These are phyloP conservation scores for Hyaloperonospora brassicae DNA, from an alignment of 352 stramenopile species.

Conservation along the genomic window DNA sequence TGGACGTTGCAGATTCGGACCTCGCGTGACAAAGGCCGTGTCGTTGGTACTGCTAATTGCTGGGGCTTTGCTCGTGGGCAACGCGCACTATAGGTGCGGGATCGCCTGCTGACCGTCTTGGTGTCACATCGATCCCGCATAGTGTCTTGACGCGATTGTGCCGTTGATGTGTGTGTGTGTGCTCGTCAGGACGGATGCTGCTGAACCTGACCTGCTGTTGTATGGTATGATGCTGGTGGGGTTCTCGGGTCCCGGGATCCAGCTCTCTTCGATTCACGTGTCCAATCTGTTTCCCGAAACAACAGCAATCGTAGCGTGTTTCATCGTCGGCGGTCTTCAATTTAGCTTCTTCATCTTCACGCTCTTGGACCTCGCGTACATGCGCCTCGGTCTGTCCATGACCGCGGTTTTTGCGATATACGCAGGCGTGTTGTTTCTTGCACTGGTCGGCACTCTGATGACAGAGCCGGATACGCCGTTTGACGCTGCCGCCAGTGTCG, in stretches of 20 bases:
- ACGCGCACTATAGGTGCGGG: constrained; percentile 31
- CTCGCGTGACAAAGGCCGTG: constrained; percentile 45
- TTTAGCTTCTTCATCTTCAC: constrained; percentile 72
- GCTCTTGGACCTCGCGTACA: constrained; percentile 48
- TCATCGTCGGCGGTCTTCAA: constrained; percentile 62
- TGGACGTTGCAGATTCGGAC: constrained; percentile 31
- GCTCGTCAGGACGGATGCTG: constrained; percentile 15
- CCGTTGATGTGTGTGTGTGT: not conserved
- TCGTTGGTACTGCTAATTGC: constrained; percentile 40
- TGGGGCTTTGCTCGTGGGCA: constrained; percentile 43
- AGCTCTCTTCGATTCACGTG: constrained; percentile 64
- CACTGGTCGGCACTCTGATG: constrained; percentile 41
- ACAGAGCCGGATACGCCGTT: constrained; percentile 54
- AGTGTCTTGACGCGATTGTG: not conserved
- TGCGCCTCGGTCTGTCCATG: constrained; percentile 32
- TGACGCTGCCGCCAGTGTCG: constrained; percentile 16
- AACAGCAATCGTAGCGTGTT: constrained; percentile 56
- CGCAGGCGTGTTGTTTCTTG: constrained; percentile 38
- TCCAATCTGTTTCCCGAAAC: constrained; percentile 67
- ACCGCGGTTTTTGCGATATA: constrained; percentile 45
- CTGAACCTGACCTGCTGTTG: constrained; percentile 40
- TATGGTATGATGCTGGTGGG: constrained; percentile 55
- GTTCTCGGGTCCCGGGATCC: constrained; percentile 54
- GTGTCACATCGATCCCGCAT: no score
- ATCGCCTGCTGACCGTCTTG: not conserved